Percentiles rank a stretch among this genome's conserved stretches.
Evolutionary conservation across 805 yeast species (phyloP).

Genomic region (Pichia deserticola): DNA sequence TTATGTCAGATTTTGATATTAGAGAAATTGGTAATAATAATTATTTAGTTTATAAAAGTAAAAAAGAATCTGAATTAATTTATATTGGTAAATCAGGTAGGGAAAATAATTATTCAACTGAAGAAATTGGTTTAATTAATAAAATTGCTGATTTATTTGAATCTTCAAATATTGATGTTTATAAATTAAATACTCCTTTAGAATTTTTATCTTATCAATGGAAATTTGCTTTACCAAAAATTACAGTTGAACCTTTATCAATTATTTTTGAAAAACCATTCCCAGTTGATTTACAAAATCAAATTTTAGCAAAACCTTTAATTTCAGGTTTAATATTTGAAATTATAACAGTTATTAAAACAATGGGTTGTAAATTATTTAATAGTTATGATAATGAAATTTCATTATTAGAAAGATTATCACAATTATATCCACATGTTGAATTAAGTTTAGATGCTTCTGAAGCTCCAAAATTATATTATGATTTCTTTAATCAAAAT

Average conservation of each 20-base stretch:
- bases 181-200: constrained; percentile 42
- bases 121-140: constrained; percentile 34
- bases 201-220: constrained; percentile 72
- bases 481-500: constrained; percentile 51
- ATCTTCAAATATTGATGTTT: constrained; percentile 35
- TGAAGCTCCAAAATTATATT: constrained; percentile 54
- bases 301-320: constrained; percentile 79
- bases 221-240: constrained; percentile 73
- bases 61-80: constrained; percentile 38
- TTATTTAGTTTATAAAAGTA: constrained; percentile 30
- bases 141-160: constrained; percentile 32
- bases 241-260: constrained; percentile 71
- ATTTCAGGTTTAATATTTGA: constrained; percentile 75
- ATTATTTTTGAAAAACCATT: constrained; percentile 64
- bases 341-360: constrained; percentile 60
- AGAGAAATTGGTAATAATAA: constrained; percentile 30
- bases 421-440: constrained; percentile 33
- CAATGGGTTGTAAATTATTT: constrained; percentile 70
- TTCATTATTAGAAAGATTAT: constrained; percentile 48
- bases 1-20: constrained; percentile 57
- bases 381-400: constrained; percentile 63
- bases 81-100: constrained; percentile 39
- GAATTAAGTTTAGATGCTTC: constrained; percentile 26
- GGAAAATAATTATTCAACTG: constrained; percentile 33
- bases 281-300: constrained; percentile 50